A percentile compares a stretch with the other conserved stretches of the same genome.
Evolutionary conservation across 2,329 filamentous ascomycete genomes (phyloP).

Genomic region (Nectriaceae sp.): DNA sequence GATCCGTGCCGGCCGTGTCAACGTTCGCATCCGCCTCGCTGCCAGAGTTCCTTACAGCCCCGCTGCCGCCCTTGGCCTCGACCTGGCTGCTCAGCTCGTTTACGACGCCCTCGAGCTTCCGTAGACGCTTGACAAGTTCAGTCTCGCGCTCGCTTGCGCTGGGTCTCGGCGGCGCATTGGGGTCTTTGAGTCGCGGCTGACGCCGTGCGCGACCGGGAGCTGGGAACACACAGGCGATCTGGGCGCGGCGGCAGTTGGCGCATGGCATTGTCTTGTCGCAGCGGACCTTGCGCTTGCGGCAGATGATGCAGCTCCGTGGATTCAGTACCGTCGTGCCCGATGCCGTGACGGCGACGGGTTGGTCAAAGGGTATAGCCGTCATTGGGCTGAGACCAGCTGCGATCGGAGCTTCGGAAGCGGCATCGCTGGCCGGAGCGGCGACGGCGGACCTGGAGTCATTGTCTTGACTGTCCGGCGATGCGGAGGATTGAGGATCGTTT

Average conservation of each 20-base stretch:
- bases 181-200: slow-evolving; percentile 62
- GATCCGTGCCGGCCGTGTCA: too few species aligned
- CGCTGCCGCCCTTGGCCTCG: slow-evolving; percentile 20
- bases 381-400: not conserved
- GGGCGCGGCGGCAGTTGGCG: slow-evolving; percentile 68
- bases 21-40: slow-evolving; percentile 15
- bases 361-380: slow-evolving; percentile 18
- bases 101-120: slow-evolving; percentile 52
- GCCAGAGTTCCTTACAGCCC: slow-evolving; percentile 13
- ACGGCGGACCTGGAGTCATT: not conserved
- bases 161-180: slow-evolving; percentile 54
- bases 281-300: slow-evolving; percentile 64
- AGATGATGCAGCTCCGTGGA: slow-evolving; percentile 50
- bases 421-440: not conserved
- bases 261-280: slow-evolving; percentile 78
- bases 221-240: slow-evolving; percentile 72
- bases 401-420: not conserved
- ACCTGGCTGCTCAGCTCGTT: slow-evolving; percentile 51
- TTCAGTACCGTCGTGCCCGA: slow-evolving; percentile 38
- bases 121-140: slow-evolving; percentile 47
- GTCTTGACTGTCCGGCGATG: not conserved
- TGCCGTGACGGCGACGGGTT: slow-evolving; percentile 21
- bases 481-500: not conserved
- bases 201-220: slow-evolving; percentile 71
- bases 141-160: slow-evolving; percentile 50